Evolutionary conservation across 345 rosid genomes (phyloP).

Genomic region (Melastoma malabathricum): DNA sequence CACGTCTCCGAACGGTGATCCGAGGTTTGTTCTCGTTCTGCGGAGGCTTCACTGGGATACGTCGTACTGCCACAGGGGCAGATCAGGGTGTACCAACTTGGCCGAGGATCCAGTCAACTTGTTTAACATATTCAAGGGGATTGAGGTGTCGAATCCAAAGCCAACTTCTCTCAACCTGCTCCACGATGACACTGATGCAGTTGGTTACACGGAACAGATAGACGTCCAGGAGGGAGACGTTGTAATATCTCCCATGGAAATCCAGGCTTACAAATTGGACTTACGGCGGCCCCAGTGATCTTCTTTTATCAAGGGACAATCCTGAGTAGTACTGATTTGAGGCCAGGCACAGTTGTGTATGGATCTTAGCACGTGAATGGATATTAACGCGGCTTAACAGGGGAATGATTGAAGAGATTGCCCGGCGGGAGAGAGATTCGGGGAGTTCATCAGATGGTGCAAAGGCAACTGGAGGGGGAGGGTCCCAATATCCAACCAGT

Average conservation of each 20-base stretch:
- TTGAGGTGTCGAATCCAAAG: conserved; percentile 40
- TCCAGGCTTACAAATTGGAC: conserved; percentile 88
- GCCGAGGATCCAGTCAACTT: conserved; percentile 60
- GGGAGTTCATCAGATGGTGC: too few species aligned
- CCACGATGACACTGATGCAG: conserved; percentile 61
- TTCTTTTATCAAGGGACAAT: too few species aligned
- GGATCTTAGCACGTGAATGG: too few species aligned
- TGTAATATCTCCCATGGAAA: conserved; percentile 75
- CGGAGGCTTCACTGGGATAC: conserved; percentile 76
- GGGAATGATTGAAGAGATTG: too few species aligned
- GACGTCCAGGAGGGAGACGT: conserved; percentile 55
- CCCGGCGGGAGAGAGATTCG: too few species aligned
- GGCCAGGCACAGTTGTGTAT: too few species aligned
- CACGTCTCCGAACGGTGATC: conserved; percentile 35
- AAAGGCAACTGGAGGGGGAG: too few species aligned
- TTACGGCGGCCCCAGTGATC: conserved; percentile 34
- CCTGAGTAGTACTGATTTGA: too few species aligned
- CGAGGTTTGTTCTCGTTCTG: conserved; percentile 53
- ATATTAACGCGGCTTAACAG: too few species aligned
- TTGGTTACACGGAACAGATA: conserved; percentile 56
- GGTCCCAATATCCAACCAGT: too few species aligned
- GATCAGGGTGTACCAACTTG: conserved; percentile 43
- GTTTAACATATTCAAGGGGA: conserved; percentile 59
- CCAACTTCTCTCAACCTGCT: conserved; percentile 86
- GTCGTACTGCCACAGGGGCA: conserved; percentile 53